Base-by-base conservation (phyloP, 139 green algal species). In the Mesotaenium endlicherianum region DNA sequence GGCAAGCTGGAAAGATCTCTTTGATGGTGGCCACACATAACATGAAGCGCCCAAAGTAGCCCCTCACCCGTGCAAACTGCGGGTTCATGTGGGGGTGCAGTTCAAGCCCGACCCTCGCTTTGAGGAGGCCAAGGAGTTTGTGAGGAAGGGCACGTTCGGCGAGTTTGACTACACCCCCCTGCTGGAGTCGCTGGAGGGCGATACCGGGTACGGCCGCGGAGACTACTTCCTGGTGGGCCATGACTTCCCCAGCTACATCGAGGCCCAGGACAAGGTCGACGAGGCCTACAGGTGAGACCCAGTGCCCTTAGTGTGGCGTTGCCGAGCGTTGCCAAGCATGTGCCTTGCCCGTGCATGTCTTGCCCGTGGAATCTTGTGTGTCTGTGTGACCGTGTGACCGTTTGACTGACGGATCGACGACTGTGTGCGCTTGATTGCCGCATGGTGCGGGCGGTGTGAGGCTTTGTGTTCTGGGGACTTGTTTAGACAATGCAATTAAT, bases 221-320 rank as follows among this genome's bases (percentile, higher is more conserved):
- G 95, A 98, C 90, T 98, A 95, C 93, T 98, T 98, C 94, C 87
- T 97, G 86, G 86, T 98, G 50, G 95, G 93, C 77, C 94, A 95
- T 77, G 95, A 98, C 89, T 97, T 97, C 91, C 92, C 94, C 1
- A 82, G 58, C 68, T 99, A 98, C 91, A 89, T 98, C 81, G 89
- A 94, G 0, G 93, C 91, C 30, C 92, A 94, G 89, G 92, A 92
- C 44, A 86, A 94, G 82, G 93, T 97, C 26, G 95, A 98, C 86
- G 67, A 67, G 47, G 80, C 92, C 45, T 94, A 95, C 14, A 8
- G 45, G 70, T 53, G 8, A 78, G 70, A 30, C 49, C 49, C n/a
- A n/a, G n/a, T n/a, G n/a, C n/a, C n/a, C n/a, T n/a, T n/a, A n/a
- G n/a, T n/a, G n/a, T n/a, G n/a, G n/a, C n/a, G n/a, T n/a, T n/a